phyloP scores from a whole-genome alignment of 208 protist species.

The Balamuthia mandrillaris region DNA sequence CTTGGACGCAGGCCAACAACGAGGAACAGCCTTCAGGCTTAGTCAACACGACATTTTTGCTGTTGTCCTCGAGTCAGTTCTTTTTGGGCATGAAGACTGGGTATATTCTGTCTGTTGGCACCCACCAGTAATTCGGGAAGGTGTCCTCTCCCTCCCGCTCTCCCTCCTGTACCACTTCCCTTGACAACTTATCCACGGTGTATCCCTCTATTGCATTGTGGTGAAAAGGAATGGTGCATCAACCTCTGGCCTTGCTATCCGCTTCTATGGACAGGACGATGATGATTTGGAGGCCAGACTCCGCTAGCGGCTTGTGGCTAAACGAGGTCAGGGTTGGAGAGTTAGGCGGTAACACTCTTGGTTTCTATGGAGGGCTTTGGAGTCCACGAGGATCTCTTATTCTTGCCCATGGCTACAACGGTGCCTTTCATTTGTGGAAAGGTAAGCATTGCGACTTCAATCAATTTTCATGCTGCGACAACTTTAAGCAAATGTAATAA shows the following conservation, averaged over 20 bases:
- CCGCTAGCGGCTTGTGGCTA: slow-evolving; percentile 46
- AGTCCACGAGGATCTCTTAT: slow-evolving; percentile 32
- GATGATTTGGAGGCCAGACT: slow-evolving; percentile 59
- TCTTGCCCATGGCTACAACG: slow-evolving; percentile 61
- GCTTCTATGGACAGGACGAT: slow-evolving; percentile 67
- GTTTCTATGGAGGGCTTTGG: slow-evolving; percentile 51
- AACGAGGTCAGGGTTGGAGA: slow-evolving; percentile 60
- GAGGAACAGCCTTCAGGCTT: background rate
- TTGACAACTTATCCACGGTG: background rate
- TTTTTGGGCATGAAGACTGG: slow-evolving; percentile 66
- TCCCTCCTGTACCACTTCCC: background rate
- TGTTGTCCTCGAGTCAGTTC: slow-evolving; percentile 50
- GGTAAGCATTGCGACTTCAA: background rate
- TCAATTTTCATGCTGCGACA: background rate
- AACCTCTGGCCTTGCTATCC: slow-evolving; percentile 54
- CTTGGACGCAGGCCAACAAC: slow-evolving; percentile 12
- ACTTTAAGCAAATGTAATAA: background rate
- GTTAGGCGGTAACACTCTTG: slow-evolving; percentile 66
- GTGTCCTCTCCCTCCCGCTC: background rate
- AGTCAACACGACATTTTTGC: background rate
- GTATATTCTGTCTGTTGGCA: slow-evolving; percentile 62
- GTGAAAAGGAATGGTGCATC: background rate
- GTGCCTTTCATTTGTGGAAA: slow-evolving; percentile 61
- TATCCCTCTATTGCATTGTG: background rate
- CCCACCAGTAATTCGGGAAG: background rate